These are phyloP conservation scores for Aspergillus melleus DNA, from an alignment of 2,329 filamentous ascomycete species.

Conservation along the genomic window DNA sequence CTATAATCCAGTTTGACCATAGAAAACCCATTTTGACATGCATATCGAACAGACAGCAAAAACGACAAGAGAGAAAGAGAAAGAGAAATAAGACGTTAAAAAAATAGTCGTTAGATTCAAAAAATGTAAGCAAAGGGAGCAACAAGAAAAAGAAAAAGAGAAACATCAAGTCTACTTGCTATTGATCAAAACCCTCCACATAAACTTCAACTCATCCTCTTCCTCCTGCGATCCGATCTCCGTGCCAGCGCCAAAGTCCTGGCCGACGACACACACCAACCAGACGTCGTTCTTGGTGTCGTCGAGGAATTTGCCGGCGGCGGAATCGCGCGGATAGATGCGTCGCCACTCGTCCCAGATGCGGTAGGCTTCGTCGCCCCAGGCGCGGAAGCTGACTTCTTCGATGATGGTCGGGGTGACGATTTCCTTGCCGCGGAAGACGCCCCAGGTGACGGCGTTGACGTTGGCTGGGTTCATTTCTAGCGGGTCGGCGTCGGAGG, in stretches of 20 bases:
- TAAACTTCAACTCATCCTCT: conserved; percentile 39
- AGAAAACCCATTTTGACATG: too few relatives aligned
- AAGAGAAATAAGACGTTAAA: background rate
- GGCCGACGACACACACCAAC: conserved; percentile 71
- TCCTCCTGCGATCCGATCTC: conserved; percentile 39
- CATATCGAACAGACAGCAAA: too few relatives aligned
- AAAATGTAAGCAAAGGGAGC: background rate
- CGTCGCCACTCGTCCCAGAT: conserved; percentile 94
- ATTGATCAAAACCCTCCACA: conserved; percentile 41
- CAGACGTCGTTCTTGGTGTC: conserved; percentile 69
- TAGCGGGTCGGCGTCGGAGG: conserved; percentile 33
- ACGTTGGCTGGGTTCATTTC: conserved; percentile 57
- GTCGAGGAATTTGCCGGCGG: conserved; percentile 70
- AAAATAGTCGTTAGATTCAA: background rate
- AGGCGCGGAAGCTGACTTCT: conserved; percentile 87
- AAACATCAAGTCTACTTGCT: conserved; percentile 16
- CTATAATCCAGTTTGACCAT: too few relatives aligned
- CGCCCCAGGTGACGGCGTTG: conserved; percentile 96
- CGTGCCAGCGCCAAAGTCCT: conserved; percentile 46
- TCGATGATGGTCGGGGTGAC: conserved; percentile 96
- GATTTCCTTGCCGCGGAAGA: conserved; percentile 94
- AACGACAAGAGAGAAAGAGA: too few relatives aligned
- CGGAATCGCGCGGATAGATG: conserved; percentile 74
- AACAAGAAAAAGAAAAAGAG: background rate
- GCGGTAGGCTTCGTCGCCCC: conserved; percentile 92